Evolutionary conservation across 805 yeast genomes (phyloP), one percentile per base, ranked within the genome.

Genomic region (Candida endomychidarum): DNA sequence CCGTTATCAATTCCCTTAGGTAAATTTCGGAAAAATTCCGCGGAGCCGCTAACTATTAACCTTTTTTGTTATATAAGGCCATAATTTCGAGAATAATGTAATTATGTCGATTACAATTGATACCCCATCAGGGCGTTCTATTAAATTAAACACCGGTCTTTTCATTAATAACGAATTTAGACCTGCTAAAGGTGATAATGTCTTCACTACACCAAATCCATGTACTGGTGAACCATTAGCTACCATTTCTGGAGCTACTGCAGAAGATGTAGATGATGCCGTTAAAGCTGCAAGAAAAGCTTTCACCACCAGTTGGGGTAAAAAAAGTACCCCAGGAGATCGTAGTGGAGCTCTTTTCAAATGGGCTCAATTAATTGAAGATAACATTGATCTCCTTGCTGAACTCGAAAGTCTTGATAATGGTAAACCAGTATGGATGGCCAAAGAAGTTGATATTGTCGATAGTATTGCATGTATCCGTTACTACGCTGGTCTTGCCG

Each of bases 401-500:
- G 75, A 73, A 41, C 60, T 80, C 20, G 86, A 80, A 58, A 74
- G 83, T 21, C 58, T 70, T 43, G 84, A 79, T 54, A 67, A 77
- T 34, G 86, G 86, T 48, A 80, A 79, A 55, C 64, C 69, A 39
- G 58, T 61, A 17, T 57, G 70, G 25, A 78, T 78, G 57, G 77
- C 85, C 18, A 36, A 34, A 18, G 63, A 70, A 24, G 74, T 62
- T 43, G 95, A 86, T 54, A 73, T 86, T 29, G 70, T 68, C 14
- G 81, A 77, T 43, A 65, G 78, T 27, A 72, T 77, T 26, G 75
- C 67, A 46, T 75, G 76, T 25, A 69, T 81, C 63, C 75, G 76
- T 50, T 82, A 81, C 56, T 76, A 77, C 53, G 88, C 87, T 30
- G 91, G 93, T 17, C 78, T 81, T 75, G 84, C 88, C 37, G 86